Evolutionary conservation across 2,329 filamentous ascomycete species (phyloP).

Genomic region (Zarea fungicola): DNA sequence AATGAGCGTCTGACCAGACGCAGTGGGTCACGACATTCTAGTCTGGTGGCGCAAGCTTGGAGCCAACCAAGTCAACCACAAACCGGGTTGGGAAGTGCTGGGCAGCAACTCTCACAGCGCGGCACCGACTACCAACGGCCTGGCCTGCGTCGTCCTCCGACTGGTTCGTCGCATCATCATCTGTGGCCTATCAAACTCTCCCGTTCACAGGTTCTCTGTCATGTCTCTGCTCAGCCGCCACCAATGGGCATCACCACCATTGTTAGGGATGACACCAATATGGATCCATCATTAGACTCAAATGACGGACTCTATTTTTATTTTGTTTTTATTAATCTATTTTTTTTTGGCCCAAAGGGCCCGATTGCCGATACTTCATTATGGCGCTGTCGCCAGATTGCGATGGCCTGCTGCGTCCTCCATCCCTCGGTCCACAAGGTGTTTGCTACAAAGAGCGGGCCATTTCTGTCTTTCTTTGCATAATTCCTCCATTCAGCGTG

Average conservation of each 20-base stretch:
- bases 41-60: slow-evolving; percentile 10
- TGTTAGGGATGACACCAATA: slow-evolving; percentile 8
- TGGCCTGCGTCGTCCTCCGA: slow-evolving; percentile 5
- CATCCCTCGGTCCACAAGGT: background rate
- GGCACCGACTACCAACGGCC: no score
- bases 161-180: slow-evolving; percentile 6
- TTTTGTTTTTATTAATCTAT: background rate
- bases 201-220: background rate
- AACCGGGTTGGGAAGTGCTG: background rate
- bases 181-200: slow-evolving; percentile 7
- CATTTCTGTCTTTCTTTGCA: background rate
- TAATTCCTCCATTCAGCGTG: background rate
- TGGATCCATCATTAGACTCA: slow-evolving; percentile 12
- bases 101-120: slow-evolving; percentile 6
- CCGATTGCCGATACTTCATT: slow-evolving; percentile 11
- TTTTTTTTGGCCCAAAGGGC: slow-evolving; percentile 6
- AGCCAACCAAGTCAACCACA: background rate
- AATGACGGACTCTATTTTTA: slow-evolving; percentile 8
- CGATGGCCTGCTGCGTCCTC: background rate
- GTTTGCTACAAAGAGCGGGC: background rate
- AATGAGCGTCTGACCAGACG: slow-evolving; percentile 11
- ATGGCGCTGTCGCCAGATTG: slow-evolving; percentile 12
- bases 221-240: slow-evolving; percentile 13
- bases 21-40: slow-evolving; percentile 7
- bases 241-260: slow-evolving; percentile 6